Evolutionary conservation across 352 stramenopile genomes (phyloP), one percentile per base, ranked within the genome.

Genomic region (Phytophthora pisi): DNA sequence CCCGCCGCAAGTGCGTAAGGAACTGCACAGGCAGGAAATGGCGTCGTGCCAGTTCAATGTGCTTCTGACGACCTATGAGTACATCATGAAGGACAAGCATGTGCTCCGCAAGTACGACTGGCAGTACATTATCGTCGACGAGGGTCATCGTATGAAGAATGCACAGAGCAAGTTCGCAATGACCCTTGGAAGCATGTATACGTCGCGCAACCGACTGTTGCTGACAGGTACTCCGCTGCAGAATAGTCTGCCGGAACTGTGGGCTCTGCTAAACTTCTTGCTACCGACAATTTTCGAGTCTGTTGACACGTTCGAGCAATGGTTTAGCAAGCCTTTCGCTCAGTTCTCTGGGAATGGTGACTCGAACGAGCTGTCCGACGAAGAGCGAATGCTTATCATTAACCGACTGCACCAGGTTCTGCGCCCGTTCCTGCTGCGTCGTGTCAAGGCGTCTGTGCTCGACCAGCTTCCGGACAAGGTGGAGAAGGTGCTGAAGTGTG

Each of bases 211-310:
- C 40, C 89, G 96, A 40, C 78, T 99, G 7, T 70, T 99, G 13
- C 93, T 99, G 75, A 99, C 98, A 11, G 98, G 98, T 51, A 99
- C 98, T 1, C 98, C 98, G 10, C 84, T 99, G 11, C 98, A 99
- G 70, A 99, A 99, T 77, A 98, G 96, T 66, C 70, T 99, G 5
- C 93, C 97, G 11, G 93, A 98, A 75, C 77, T 98, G 1, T 98
- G 91, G 91, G 88, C 93, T 10, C 71, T 98, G 20, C 70, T 98
- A 11, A 98, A 98, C 70, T 98, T 98, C 50, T 69, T 98, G 28
- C 63, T 98, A 28, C 91, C 91, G 18, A 96, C 93, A 24, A 96
- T 98, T 61, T 98, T 98, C 61, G 84, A 95, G 67, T 92, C 79
- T 1, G 86, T 95, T 28, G 87, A 96, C 42, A 96, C 86, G n/a